These are phyloP conservation scores for Apophysomyces variabilis DNA, from an alignment of 371 early-diverging fungal genomes.

Conservation along the genomic window DNA sequence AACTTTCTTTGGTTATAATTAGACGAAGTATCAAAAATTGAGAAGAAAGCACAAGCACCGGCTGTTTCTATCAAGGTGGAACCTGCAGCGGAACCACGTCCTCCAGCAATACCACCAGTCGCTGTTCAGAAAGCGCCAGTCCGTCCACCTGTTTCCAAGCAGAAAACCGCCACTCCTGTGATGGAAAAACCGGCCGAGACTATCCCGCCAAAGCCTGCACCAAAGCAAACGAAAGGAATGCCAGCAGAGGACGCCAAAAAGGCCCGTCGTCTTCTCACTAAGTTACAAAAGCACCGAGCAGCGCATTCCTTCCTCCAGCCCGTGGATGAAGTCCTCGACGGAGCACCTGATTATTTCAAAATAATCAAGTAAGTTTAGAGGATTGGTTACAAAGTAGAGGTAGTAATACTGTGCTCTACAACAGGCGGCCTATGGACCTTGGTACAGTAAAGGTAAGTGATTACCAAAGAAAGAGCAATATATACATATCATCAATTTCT, in stretches of 20 bases:
- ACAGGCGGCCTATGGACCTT: constrained; percentile 96
- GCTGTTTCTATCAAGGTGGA: constrained; percentile 27
- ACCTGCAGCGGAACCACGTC: neutral
- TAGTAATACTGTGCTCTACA: neutral
- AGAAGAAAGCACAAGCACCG: constrained; percentile 17
- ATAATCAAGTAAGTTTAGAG: constrained; percentile 38
- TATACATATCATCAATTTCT: neutral
- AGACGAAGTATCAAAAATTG: constrained; percentile 14
- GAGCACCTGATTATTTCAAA: constrained; percentile 49
- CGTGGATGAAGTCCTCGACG: constrained; percentile 66
- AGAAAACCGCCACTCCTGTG: neutral
- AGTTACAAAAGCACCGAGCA: constrained; percentile 58
- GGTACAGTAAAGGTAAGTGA: constrained; percentile 68
- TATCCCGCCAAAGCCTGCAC: constrained; percentile 6
- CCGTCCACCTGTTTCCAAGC: neutral
- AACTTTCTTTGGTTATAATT: neutral
- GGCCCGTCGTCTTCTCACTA: constrained; percentile 54
- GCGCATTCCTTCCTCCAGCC: constrained; percentile 69
- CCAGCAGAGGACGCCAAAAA: constrained; percentile 45
- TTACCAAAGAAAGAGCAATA: neutral
- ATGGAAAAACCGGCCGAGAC: constrained; percentile 31
- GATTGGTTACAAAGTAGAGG: neutral
- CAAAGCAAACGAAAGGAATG: constrained; percentile 14
- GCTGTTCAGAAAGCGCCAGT: constrained; percentile 23
- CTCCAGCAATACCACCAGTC: constrained; percentile 12